A percentile compares a stretch with the other conserved stretches of the same genome.
phyloP scores from a whole-genome alignment of 1,284 basidiomycete species.

The Papiliotrema nemorosa region DNA sequence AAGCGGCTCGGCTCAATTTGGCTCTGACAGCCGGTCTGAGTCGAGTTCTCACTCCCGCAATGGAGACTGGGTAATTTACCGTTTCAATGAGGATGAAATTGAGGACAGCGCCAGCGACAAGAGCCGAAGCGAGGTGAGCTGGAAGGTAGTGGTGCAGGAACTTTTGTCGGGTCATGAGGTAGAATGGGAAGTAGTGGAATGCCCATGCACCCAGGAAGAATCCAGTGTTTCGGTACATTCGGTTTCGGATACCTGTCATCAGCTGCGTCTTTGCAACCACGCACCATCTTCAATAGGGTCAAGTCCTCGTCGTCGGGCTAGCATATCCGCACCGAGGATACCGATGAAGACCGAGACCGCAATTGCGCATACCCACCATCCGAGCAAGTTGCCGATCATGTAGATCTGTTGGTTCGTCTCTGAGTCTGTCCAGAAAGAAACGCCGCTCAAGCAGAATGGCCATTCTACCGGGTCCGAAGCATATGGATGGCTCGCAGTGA shows the following conservation, averaged over 20 bases:
- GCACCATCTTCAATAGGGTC: slow-evolving; percentile 80
- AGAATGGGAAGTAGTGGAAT: slow-evolving; percentile 96
- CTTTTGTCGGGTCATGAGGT: slow-evolving; percentile 93
- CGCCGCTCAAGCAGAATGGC: slow-evolving; percentile 93
- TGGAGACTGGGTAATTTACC: slow-evolving; percentile 87
- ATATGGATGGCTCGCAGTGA: slow-evolving; percentile 94
- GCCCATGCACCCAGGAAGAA: slow-evolving; percentile 95
- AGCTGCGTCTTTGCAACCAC: slow-evolving; percentile 37
- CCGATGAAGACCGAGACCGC: slow-evolving; percentile 83
- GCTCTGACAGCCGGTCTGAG: slow-evolving; percentile 63
- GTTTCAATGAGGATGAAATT: slow-evolving; percentile 89
- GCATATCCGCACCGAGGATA: slow-evolving; percentile 79
- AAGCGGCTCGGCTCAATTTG: slow-evolving; percentile 62
- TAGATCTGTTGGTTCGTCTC: slow-evolving; percentile 88
- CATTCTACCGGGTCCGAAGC: slow-evolving; percentile 92
- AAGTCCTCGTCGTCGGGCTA: slow-evolving; percentile 79
- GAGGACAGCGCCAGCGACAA: slow-evolving; percentile 86
- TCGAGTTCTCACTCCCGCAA: slow-evolving; percentile 59
- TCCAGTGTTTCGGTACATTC: slow-evolving; percentile 89
- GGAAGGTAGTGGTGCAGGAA: slow-evolving; percentile 99
- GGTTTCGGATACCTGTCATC: slow-evolving; percentile 68
- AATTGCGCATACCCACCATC: slow-evolving; percentile 91
- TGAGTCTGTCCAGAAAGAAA: slow-evolving; percentile 95
- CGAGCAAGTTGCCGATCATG: slow-evolving; percentile 87
- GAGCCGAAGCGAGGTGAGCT: slow-evolving; percentile 83